These are phyloP conservation scores for Gaeumannomyces sp. DNA, from an alignment of 2,329 filamentous ascomycete species.

Conservation along the genomic window DNA sequence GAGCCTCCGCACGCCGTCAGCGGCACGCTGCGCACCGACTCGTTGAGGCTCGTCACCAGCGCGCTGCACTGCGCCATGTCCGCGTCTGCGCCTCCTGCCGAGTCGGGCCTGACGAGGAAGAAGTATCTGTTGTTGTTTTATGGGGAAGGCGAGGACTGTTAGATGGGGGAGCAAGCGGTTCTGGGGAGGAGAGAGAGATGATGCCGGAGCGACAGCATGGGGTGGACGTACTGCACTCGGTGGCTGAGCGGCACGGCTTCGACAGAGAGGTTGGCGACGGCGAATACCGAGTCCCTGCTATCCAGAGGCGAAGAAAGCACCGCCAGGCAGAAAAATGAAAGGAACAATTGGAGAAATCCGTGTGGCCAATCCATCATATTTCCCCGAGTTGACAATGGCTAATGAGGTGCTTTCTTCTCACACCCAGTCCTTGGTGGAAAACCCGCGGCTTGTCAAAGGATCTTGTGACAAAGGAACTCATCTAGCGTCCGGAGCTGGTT, in stretches of 20 bases:
- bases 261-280: background rate
- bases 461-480: too few species aligned
- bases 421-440: too few species aligned
- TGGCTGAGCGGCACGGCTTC: constrained; percentile 3
- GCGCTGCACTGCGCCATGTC: background rate
- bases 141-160: background rate
- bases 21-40: constrained; percentile 1
- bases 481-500: too few species aligned
- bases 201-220: too few species aligned
- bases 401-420: too few species aligned
- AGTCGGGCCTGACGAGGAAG: constrained; percentile 2
- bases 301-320: background rate
- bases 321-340: background rate
- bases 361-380: too few species aligned
- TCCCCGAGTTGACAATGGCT: too few species aligned
- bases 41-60: constrained; percentile 7
- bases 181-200: background rate
- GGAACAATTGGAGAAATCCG: background rate
- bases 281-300: background rate
- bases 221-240: constrained; percentile 1
- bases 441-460: too few species aligned
- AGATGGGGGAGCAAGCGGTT: background rate
- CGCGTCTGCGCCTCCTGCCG: background rate
- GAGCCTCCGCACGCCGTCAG: constrained; percentile 1
- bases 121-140: background rate